These are phyloP conservation scores for Aspergillus pseudoterreus DNA, from an alignment of 2,329 filamentous ascomycete genomes.

Conservation along the genomic window DNA sequence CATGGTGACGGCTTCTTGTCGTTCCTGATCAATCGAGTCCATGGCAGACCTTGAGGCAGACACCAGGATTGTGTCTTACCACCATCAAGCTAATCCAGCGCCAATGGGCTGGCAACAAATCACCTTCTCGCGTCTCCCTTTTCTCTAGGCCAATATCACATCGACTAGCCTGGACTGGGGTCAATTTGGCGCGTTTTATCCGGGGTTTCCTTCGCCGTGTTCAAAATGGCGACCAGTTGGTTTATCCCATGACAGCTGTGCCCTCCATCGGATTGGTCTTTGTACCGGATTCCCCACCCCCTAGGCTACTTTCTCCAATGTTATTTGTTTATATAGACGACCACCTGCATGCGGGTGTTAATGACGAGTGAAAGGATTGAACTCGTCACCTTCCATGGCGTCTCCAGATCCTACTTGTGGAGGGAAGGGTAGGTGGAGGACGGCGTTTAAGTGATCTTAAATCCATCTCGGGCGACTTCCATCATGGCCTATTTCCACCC, in stretches of 20 bases:
- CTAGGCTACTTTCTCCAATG: not conserved
- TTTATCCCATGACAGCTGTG: not conserved
- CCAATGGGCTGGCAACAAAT: slow-evolving; percentile 24
- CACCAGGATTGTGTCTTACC: not conserved
- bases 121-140: slow-evolving; percentile 5
- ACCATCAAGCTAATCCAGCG: slow-evolving; percentile 12
- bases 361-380: too few relatives aligned
- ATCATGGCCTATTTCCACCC: not conserved
- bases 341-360: not conserved
- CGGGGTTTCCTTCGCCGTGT: slow-evolving; percentile 9
- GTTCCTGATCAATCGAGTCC: too few relatives aligned
- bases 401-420: not conserved
- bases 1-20: too few relatives aligned
- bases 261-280: too few relatives aligned
- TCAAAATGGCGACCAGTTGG: slow-evolving; percentile 5
- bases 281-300: not conserved
- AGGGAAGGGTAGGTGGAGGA: not conserved
- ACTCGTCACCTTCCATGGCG: not conserved
- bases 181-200: slow-evolving; percentile 6
- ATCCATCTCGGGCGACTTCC: not conserved
- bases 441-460: not conserved
- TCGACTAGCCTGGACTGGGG: slow-evolving; percentile 9
- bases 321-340: not conserved
- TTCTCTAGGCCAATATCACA: slow-evolving; percentile 15
- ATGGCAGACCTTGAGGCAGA: not conserved